A percentile compares a stretch with the other conserved stretches of the same genome.
phyloP scores from a whole-genome alignment of 164 flowering plant genomes.

The Liriodendron chinense region DNA sequence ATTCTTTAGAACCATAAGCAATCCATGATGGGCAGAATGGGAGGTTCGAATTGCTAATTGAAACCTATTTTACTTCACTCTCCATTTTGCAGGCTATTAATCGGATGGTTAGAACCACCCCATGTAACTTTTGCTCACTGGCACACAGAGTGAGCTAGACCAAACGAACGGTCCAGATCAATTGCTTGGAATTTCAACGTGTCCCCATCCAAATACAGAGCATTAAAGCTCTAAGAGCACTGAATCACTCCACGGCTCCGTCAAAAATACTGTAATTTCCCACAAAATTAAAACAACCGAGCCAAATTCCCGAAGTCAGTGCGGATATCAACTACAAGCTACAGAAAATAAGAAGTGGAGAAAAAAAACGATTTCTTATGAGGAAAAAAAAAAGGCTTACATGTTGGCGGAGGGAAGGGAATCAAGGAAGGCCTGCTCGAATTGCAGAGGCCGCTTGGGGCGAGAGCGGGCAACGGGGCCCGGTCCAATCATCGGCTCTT shows the following conservation, averaged over 20 bases:
- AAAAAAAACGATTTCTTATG: neutral
- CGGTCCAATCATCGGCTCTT: conserved; percentile 66
- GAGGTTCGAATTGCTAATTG: too few species aligned
- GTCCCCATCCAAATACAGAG: too few species aligned
- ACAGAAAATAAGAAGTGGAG: neutral
- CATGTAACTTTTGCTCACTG: too few species aligned
- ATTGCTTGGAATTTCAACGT: too few species aligned
- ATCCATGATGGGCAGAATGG: too few species aligned
- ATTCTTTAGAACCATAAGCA: too few species aligned
- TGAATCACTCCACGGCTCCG: neutral
- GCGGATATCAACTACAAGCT: neutral
- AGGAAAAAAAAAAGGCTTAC: conserved; percentile 26
- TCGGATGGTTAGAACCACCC: too few species aligned
- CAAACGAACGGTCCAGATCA: too few species aligned
- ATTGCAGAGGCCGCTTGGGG: conserved; percentile 86
- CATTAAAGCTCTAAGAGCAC: too few species aligned
- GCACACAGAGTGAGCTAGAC: too few species aligned
- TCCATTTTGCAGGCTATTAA: too few species aligned
- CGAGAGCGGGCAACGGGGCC: conserved; percentile 69
- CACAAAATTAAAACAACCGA: neutral
- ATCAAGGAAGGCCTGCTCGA: conserved; percentile 92
- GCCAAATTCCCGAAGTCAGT: neutral
- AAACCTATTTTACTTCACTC: too few species aligned
- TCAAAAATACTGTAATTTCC: neutral
- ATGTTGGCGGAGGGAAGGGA: conserved; percentile 90